Percentiles rank a stretch among this genome's conserved stretches.
Evolutionary conservation across 139 green algal species (phyloP).

Genomic region (Chlamydomonas sp.): DNA sequence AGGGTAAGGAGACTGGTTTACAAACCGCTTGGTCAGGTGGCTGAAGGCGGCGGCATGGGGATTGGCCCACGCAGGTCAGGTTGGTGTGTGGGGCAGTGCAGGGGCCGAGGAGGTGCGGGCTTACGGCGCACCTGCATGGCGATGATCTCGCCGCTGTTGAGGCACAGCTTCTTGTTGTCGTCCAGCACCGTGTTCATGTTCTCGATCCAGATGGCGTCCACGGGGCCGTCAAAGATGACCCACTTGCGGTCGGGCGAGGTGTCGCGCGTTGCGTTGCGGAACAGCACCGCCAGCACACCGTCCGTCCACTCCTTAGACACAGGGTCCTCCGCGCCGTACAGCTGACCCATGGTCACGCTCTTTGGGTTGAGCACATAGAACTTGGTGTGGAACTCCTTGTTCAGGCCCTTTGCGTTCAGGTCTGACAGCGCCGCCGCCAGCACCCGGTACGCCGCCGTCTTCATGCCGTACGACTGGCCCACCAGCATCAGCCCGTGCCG

Average conservation of each 20-base stretch:
- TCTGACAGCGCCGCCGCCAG: conserved; percentile 62
- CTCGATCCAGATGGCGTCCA: conserved; percentile 89
- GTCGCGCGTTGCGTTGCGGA: conserved; percentile 65
- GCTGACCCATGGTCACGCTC: conserved; percentile 76
- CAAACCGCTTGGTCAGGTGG: too few relatives aligned
- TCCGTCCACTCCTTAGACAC: conserved; percentile 84
- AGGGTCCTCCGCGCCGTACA: conserved; percentile 83
- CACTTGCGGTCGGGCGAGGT: conserved; percentile 70
- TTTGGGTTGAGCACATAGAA: conserved; percentile 83
- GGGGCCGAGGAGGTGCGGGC: neutral
- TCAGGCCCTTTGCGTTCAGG: conserved; percentile 54
- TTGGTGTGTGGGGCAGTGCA: too few relatives aligned
- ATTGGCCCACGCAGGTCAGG: too few relatives aligned
- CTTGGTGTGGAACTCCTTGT: conserved; percentile 55
- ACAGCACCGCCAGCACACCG: conserved; percentile 78
- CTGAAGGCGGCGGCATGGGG: too few relatives aligned
- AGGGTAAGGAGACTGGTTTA: too few relatives aligned
- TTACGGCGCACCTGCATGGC: conserved; percentile 70
- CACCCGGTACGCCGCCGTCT: conserved; percentile 68
- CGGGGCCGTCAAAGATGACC: conserved; percentile 83
- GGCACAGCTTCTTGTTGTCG: too few relatives aligned
- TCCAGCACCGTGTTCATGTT: conserved; percentile 90
- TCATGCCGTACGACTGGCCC: conserved; percentile 75
- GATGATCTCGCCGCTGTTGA: conserved; percentile 87
- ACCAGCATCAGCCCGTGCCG: conserved; percentile 88